phyloP scores from a whole-genome alignment of 1,139 yeast species.

The Zygosaccharomyces pseudobailii region DNA sequence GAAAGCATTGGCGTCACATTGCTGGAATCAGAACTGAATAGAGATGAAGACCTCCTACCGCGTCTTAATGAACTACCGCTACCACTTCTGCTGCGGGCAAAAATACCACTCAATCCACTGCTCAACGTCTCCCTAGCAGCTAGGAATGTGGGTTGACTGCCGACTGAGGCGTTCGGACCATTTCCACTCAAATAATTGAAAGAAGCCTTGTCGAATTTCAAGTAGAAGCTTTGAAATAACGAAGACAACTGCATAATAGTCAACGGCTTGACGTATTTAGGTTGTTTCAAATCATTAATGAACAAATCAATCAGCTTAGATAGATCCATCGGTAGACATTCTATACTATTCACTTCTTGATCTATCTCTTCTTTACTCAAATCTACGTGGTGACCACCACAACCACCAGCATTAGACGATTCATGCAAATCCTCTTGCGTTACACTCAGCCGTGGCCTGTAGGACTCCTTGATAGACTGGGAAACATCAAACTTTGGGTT shows the following conservation, averaged over 20 bases:
- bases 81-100: conserved; percentile 34
- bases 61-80: conserved; percentile 24
- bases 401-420: conserved; percentile 1
- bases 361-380: conserved; percentile 25
- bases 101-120: conserved; percentile 33
- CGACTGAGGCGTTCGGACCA: not conserved
- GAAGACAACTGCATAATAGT: conserved; percentile 48
- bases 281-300: conserved; percentile 48
- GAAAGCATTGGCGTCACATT: conserved; percentile 25
- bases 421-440: conserved; percentile 9
- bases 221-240: conserved; percentile 51
- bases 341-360: conserved; percentile 14
- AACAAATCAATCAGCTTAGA: conserved; percentile 39
- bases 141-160: conserved; percentile 14
- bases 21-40: conserved; percentile 27
- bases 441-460: conserved; percentile 13
- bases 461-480: conserved; percentile 29
- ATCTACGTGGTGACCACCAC: conserved; percentile 3
- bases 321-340: conserved; percentile 36
- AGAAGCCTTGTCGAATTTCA: conserved; percentile 28
- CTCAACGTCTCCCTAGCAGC: conserved; percentile 30
- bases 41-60: conserved; percentile 27
- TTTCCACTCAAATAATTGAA: conserved; percentile 22
- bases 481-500: conserved; percentile 25
- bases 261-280: conserved; percentile 51